These are phyloP conservation scores for Phytophthora ramorum DNA, from an alignment of 352 stramenopile species.

Conservation along the genomic window DNA sequence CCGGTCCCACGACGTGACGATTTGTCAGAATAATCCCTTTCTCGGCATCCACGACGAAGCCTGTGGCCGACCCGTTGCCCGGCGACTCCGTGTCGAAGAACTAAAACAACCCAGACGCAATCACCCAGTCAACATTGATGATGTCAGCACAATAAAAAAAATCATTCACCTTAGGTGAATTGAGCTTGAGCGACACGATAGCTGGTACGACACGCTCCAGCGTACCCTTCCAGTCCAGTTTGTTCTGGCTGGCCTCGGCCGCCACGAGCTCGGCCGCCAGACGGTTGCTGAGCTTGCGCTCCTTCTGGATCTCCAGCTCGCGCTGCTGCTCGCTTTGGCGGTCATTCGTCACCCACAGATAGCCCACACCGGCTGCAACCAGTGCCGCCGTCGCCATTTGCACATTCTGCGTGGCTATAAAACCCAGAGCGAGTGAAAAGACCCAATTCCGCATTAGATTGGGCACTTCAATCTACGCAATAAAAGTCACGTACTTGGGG, in stretches of 20 bases:
- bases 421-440: conserved; percentile 4
- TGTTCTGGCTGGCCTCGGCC: conserved; percentile 72
- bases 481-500: conserved; percentile 28
- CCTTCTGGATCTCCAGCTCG: conserved; percentile 66
- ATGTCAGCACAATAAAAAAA: conserved; percentile 1
- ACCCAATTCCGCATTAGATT: background rate
- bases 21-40: conserved; percentile 94
- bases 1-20: conserved; percentile 90
- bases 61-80: conserved; percentile 90
- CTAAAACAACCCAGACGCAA: conserved; percentile 44
- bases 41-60: conserved; percentile 93
- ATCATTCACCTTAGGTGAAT: conserved; percentile 76
- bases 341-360: conserved; percentile 55
- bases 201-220: conserved; percentile 85
- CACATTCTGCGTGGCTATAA: conserved; percentile 32
- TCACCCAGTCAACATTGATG: conserved; percentile 9
- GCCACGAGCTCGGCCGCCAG: conserved; percentile 71
- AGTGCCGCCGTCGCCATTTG: conserved; percentile 37
- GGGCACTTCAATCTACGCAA: background rate
- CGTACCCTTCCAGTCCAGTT: conserved; percentile 84
- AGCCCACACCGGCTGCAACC: conserved; percentile 49
- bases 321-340: conserved; percentile 60
- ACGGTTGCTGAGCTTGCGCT: conserved; percentile 69
- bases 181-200: conserved; percentile 91
- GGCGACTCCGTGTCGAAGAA: conserved; percentile 92